Evolutionary conservation across 208 protist species (phyloP).

Genomic region (Crithidia acanthocephali): DNA sequence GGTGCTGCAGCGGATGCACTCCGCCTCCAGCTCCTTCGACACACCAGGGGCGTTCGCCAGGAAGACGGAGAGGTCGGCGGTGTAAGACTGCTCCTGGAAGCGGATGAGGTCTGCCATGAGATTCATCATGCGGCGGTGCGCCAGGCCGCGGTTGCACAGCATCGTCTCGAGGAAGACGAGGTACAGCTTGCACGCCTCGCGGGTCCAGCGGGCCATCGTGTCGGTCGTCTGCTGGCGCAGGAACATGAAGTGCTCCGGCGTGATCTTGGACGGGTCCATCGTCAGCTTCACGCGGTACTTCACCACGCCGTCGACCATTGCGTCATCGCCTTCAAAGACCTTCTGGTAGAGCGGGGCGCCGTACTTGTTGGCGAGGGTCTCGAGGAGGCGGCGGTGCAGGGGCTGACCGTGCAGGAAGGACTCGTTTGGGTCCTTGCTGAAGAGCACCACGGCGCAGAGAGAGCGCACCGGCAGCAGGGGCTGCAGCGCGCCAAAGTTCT

Average conservation of each 20-base stretch:
- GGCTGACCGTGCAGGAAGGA: constrained; percentile 78
- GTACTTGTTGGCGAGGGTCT: constrained; percentile 60
- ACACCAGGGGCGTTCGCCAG: constrained; percentile 54
- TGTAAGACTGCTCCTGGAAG: constrained; percentile 78
- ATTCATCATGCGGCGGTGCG: constrained; percentile 84
- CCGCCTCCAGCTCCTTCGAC: constrained; percentile 46
- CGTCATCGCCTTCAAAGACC: constrained; percentile 70
- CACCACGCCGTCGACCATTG: constrained; percentile 70
- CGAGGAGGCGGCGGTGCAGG: constrained; percentile 60
- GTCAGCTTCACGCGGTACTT: constrained; percentile 84
- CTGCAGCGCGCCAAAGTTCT: constrained; percentile 65
- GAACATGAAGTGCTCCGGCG: constrained; percentile 47
- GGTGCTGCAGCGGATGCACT: constrained; percentile 51
- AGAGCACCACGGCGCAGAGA: constrained; percentile 67
- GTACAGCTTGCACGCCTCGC: constrained; percentile 70
- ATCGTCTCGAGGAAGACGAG: constrained; percentile 81
- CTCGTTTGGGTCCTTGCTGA: constrained; percentile 68
- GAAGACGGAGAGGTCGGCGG: constrained; percentile 74
- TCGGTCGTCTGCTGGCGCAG: constrained; percentile 75
- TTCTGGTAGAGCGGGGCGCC: constrained; percentile 79
- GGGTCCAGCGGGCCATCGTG: constrained; percentile 61
- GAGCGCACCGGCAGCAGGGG: constrained; percentile 74
- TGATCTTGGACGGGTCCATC: constrained; percentile 69
- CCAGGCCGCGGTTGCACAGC: constrained; percentile 87
- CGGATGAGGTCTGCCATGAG: constrained; percentile 50